Conservation (phyloP, 1,284 basidiomycete species). For the Cutaneotrichosporon cavernicola region DNA sequence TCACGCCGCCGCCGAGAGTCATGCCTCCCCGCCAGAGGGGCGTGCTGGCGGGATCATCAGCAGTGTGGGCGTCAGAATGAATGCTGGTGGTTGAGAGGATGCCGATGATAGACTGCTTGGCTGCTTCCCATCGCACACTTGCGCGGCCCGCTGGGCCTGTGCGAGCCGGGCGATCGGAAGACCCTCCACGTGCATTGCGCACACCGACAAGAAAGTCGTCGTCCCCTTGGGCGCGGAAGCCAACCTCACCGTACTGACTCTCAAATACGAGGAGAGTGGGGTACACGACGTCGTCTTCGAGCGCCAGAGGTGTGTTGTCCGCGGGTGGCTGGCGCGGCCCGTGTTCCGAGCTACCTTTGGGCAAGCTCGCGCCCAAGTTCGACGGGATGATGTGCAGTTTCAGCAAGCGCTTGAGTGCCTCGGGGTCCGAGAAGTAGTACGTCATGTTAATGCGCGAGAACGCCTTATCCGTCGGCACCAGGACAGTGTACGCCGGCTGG, state of each 20-base stretch:
- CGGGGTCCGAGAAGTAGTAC: slow-evolving; percentile 64
- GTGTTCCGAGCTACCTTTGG: slow-evolving; percentile 13
- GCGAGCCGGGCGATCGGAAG: slow-evolving; percentile 55
- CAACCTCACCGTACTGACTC: slow-evolving; percentile 73
- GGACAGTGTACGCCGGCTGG: slow-evolving; percentile 66
- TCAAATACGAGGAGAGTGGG: slow-evolving; percentile 65
- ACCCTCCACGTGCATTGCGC: slow-evolving; percentile 71
- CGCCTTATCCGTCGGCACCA: slow-evolving; percentile 88
- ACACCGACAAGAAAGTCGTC: slow-evolving; percentile 76
- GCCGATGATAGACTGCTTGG: neutral
- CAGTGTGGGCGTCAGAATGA: neutral
- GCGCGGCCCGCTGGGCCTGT: slow-evolving; percentile 79
- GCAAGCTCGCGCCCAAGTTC: slow-evolving; percentile 9
- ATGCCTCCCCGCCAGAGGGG: slow-evolving; percentile 47
- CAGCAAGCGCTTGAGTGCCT: slow-evolving; percentile 67
- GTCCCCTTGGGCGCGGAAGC: slow-evolving; percentile 63
- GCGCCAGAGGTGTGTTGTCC: slow-evolving; percentile 62
- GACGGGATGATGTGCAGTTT: slow-evolving; percentile 82
- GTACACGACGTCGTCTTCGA: slow-evolving; percentile 71
- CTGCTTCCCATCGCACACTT: slow-evolving; percentile 56
- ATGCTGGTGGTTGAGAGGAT: neutral
- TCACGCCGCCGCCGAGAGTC: slow-evolving; percentile 69
- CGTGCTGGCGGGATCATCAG: slow-evolving; percentile 21
- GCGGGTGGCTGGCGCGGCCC: slow-evolving; percentile 21
- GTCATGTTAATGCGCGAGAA: slow-evolving; percentile 89